Evolutionary conservation across 2,329 filamentous ascomycete species (phyloP).

Genomic region (Microdochium bolleyi): DNA sequence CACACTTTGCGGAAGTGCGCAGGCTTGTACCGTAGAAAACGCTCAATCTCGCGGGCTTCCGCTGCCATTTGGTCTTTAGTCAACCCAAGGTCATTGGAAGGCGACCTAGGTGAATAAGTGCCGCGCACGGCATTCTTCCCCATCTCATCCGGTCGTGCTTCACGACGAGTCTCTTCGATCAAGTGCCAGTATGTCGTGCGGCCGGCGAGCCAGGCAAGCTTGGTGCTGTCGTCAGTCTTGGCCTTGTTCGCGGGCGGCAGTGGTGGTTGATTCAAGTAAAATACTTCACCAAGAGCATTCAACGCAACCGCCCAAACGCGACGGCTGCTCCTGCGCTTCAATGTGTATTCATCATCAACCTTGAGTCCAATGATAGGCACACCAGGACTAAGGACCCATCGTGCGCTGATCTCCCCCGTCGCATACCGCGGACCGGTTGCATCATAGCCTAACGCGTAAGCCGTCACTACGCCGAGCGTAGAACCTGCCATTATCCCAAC

Average conservation of each 20-base stretch:
- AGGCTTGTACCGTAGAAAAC: conserved; percentile 64
- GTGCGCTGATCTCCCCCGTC: conserved; percentile 73
- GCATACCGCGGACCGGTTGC: conserved; percentile 52
- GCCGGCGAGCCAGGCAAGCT: conserved; percentile 72
- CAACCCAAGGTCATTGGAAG: conserved; percentile 64
- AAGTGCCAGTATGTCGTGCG: conserved; percentile 75
- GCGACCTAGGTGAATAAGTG: conserved; percentile 74
- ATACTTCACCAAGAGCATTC: conserved; percentile 89
- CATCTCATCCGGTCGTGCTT: conserved; percentile 64
- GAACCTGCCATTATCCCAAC: conserved; percentile 79
- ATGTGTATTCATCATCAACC: conserved; percentile 75
- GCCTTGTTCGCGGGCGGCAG: conserved; percentile 40
- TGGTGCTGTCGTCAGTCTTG: conserved; percentile 48
- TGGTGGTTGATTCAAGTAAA: conserved; percentile 70
- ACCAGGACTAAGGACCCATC: conserved; percentile 86
- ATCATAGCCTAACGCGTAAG: conserved; percentile 66
- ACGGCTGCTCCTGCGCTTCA: conserved; percentile 58
- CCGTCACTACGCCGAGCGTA: conserved; percentile 72
- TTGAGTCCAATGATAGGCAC: conserved; percentile 82
- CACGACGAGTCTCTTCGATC: conserved; percentile 68
- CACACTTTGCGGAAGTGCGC: conserved; percentile 72
- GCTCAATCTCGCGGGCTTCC: conserved; percentile 77
- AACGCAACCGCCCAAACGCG: conserved; percentile 88
- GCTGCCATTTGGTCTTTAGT: conserved; percentile 61
- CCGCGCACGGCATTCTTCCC: conserved; percentile 60